Evolutionary conservation across 441 rosid species (phyloP).

Genomic region (Rhodomyrtus psidioides): DNA sequence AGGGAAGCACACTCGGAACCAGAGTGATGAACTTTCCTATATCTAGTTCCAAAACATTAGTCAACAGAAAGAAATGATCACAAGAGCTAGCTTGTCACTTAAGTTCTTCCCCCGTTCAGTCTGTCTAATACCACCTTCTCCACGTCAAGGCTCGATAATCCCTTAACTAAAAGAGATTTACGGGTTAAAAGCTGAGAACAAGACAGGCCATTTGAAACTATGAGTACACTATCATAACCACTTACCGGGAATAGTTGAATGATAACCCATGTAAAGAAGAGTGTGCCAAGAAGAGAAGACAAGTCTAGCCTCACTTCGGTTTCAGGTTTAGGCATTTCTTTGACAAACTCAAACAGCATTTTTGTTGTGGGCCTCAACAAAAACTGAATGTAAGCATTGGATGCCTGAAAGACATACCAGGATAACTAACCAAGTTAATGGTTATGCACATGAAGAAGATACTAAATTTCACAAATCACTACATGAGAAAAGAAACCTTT

Average conservation of each 20-base stretch:
- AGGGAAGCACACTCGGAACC: background rate
- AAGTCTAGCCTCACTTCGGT: background rate
- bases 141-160: background rate
- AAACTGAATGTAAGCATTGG: background rate
- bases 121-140: background rate
- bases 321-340: background rate
- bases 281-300: background rate
- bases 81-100: background rate
- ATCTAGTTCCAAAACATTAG: background rate
- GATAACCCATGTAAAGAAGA: background rate
- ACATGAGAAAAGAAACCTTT: background rate
- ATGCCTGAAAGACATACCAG: background rate
- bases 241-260: constrained; percentile 11
- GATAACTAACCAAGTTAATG: background rate
- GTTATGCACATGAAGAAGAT: background rate
- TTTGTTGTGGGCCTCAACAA: background rate
- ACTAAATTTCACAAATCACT: background rate
- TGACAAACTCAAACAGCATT: background rate
- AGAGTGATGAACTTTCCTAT: background rate
- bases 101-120: background rate
- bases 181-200: background rate
- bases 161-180: background rate
- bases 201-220: background rate
- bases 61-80: background rate
- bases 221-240: background rate